Evolutionary conservation across 1,284 basidiomycete species (phyloP), one percentile per base, ranked within the genome.

Genomic region (Ustilago loliicola): DNA sequence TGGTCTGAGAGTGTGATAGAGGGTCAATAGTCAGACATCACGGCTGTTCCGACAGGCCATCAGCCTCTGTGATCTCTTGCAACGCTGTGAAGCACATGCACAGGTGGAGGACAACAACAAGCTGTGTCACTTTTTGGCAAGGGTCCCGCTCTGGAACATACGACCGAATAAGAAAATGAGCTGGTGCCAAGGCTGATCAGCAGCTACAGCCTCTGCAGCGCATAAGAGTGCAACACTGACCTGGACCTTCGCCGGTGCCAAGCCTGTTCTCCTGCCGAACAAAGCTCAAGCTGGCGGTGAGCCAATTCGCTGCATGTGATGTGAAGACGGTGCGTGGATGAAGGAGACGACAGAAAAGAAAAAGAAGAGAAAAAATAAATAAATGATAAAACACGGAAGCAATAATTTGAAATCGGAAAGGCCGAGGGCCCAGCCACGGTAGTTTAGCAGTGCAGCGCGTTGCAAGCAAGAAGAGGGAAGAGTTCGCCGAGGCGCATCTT

Each of bases 401-500:
- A n/a, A n/a, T n/a, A n/a, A n/a, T n/a, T n/a, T 34, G 32, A 38
- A 15, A 38, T 38, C 30, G 13, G 45, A 47, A 47, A n/a, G 45
- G 45, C 45, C 45, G 45, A 47, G 45, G 23, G 7, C 17, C 4
- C 45, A 47, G n/a, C 19, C 45, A 47, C 45, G 17, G 36, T 10
- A 15, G 7, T 3, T 11, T 7, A 38, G 36, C 36, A 3, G 36
- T 15, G 17, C 9, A 3, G 7, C 13, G 7, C 3, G 6, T 38
- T 38, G 36, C 36, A 29, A 29, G 38, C 10, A 29, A 21, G 23
- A 21, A n/a, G 15, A 7, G 32, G 13, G 19, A 25, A 38, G 17
- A 32, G 59, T 56, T 63, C 61, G 45, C 61, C 53, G 61, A 63
- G 40, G 42, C 38, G 36, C 60, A 62, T 19, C 11, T 15, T 6